Conservation (phyloP, 1,284 basidiomycete genomes). For the Cutaneotrichosporon sp. region DNA sequence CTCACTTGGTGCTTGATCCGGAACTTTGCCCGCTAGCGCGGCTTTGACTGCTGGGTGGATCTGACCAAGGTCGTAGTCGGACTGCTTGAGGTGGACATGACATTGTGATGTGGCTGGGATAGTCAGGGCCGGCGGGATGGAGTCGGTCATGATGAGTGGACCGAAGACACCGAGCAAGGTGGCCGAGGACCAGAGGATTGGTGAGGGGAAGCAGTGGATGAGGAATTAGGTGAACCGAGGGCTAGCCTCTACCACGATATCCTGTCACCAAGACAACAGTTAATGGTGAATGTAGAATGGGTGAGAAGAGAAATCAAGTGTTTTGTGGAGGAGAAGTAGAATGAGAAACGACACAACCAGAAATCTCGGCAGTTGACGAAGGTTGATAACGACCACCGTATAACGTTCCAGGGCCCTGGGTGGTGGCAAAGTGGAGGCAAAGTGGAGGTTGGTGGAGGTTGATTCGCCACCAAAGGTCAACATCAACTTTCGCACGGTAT, state of each 20-base stretch:
- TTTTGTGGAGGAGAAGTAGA: background rate
- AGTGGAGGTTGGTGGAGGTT: background rate
- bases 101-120: conserved; percentile 4
- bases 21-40: background rate
- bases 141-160: background rate
- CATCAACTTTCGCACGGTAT: background rate
- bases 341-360: background rate
- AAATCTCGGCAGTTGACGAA: background rate
- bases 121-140: background rate
- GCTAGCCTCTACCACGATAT: background rate
- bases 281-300: background rate
- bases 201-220: too few relatives aligned
- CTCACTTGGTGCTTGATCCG: conserved; percentile 5
- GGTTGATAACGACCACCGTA: too few relatives aligned
- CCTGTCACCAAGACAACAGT: background rate
- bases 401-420: too few relatives aligned
- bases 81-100: conserved; percentile 1
- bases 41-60: conserved; percentile 9
- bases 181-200: too few relatives aligned
- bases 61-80: conserved; percentile 20
- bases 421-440: too few relatives aligned
- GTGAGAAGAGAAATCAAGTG: background rate
- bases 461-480: background rate
- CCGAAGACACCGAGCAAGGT: background rate
- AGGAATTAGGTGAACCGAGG: too few relatives aligned